A percentile compares a stretch with the other conserved stretches of the same genome.
These are phyloP conservation scores for Colletotrichum sp. DNA, from an alignment of 2,329 filamentous ascomycete species.

Conservation along the genomic window DNA sequence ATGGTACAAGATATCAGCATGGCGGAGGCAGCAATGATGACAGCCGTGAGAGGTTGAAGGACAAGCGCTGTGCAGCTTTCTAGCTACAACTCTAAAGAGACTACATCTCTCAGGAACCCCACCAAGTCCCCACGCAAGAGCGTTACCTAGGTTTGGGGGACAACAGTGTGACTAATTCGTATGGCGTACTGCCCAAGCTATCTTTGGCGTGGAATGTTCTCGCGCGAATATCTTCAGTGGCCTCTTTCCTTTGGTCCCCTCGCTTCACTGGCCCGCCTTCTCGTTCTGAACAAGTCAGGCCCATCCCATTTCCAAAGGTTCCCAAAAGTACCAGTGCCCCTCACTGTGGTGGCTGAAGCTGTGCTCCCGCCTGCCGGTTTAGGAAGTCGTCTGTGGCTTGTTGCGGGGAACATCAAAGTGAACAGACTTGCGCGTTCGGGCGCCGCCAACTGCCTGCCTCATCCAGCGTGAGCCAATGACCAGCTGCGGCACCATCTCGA, in stretches of 20 bases:
- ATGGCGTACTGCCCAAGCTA: neutral
- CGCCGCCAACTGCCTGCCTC: slow-evolving; percentile 9
- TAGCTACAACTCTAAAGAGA: neutral
- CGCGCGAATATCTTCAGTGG: neutral
- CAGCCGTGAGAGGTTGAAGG: neutral
- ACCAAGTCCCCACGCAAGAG: neutral
- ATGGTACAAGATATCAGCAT: neutral
- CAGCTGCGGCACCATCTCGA: slow-evolving; percentile 13
- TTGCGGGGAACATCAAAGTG: neutral
- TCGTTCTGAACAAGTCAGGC: slow-evolving; percentile 2
- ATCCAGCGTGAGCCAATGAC: slow-evolving; percentile 18
- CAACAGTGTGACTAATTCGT: neutral
- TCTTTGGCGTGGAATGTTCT: neutral
- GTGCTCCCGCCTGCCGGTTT: neutral
- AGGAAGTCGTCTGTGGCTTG: neutral
- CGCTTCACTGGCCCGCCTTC: slow-evolving; percentile 1
- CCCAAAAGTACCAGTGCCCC: slow-evolving; percentile 16
- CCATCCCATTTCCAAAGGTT: slow-evolving; percentile 6
- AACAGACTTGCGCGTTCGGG: neutral
- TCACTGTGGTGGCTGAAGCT: slow-evolving; percentile 15
- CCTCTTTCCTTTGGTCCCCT: neutral
- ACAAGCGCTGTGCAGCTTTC: neutral
- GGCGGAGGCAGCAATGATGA: neutral
- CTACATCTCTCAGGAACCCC: neutral
- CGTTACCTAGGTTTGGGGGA: neutral